Evolutionary conservation across 176 grass and related monocot genomes (phyloP).

Genomic region (Zea luxurians): DNA sequence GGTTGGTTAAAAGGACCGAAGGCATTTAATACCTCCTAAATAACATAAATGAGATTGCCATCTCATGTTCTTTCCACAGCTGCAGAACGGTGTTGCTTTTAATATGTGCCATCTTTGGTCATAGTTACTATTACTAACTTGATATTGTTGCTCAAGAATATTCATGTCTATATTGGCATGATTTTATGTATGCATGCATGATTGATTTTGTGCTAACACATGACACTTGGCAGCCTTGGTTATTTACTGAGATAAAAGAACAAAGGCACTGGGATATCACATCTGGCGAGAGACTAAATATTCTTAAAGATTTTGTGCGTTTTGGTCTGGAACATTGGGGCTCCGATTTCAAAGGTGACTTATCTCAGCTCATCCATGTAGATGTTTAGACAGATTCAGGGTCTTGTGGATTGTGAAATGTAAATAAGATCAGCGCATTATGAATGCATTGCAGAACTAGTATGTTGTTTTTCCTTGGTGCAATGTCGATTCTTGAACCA

Average conservation of each 20-base stretch:
- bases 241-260: conserved; percentile 99
- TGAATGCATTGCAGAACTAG: neutral
- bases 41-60: neutral
- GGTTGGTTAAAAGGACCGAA: neutral
- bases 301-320: conserved; percentile 79
- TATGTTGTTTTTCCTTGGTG: neutral
- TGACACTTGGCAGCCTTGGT: conserved; percentile 71
- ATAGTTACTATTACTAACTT: neutral
- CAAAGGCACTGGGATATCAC: conserved; percentile 92
- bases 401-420: neutral
- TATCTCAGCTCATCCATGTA: neutral
- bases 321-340: conserved; percentile 95
- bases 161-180: conserved; percentile 4
- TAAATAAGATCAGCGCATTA: neutral
- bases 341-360: conserved; percentile 82
- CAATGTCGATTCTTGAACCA: neutral
- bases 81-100: conserved; percentile 2
- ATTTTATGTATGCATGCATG: neutral
- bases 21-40: conserved; percentile 8
- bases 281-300: conserved; percentile 75
- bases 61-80: neutral
- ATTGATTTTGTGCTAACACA: conserved; percentile 28
- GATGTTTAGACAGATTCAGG: neutral
- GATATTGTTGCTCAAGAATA: conserved; percentile 8
- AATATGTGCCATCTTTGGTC: neutral